phyloP scores from a whole-genome alignment of 1,139 yeast genomes.

The Candida gigantensis region DNA sequence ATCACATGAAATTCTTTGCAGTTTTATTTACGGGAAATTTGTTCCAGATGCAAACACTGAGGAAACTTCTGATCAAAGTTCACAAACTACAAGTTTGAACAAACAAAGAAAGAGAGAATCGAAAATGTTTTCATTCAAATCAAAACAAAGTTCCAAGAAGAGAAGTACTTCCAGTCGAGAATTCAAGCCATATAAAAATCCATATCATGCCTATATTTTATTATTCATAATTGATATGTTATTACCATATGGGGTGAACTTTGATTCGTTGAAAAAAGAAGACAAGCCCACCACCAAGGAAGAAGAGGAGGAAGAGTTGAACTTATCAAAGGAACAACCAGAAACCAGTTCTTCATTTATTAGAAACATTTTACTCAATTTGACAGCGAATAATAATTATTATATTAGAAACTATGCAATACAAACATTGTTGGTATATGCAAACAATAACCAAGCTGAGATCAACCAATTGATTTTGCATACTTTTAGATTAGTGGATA shows the following conservation, averaged over 20 bases:
- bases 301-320: slow-evolving; percentile 16
- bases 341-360: slow-evolving; percentile 25
- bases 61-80: slow-evolving; percentile 1
- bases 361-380: slow-evolving; percentile 31
- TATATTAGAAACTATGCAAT: slow-evolving; percentile 42
- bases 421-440: slow-evolving; percentile 33
- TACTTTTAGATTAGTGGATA: slow-evolving; percentile 34
- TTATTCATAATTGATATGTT: slow-evolving; percentile 33
- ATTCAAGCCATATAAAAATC: slow-evolving; percentile 34
- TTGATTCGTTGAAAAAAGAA: slow-evolving; percentile 23
- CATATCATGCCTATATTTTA: slow-evolving; percentile 37
- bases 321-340: slow-evolving; percentile 19
- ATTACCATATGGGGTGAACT: slow-evolving; percentile 41
- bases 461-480: slow-evolving; percentile 38
- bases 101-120: slow-evolving; percentile 26
- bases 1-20: slow-evolving; percentile 39
- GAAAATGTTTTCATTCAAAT: slow-evolving; percentile 29
- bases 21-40: slow-evolving; percentile 35
- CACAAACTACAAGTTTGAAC: slow-evolving; percentile 4
- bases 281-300: slow-evolving; percentile 9
- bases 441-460: slow-evolving; percentile 34
- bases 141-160: slow-evolving; percentile 23
- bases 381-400: slow-evolving; percentile 34
- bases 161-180: slow-evolving; percentile 20
- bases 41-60: slow-evolving; percentile 4